Evolutionary conservation across 2,329 filamentous ascomycete species (phyloP).

Genomic region (Xenosphaeropsis pyriputrescens): DNA sequence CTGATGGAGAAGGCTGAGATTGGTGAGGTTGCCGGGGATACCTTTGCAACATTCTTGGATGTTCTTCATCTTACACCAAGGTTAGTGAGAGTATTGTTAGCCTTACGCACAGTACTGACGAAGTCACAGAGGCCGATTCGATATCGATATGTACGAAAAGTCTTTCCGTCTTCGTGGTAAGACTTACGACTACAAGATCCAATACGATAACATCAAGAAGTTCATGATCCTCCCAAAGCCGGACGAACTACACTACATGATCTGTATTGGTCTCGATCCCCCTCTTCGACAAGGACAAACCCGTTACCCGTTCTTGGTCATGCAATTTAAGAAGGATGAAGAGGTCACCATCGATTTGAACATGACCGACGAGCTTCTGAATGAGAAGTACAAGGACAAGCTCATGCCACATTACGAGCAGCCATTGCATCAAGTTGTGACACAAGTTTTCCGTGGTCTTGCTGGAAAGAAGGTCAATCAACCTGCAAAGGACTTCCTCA

Average conservation of each 20-base stretch:
- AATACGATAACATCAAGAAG: constrained; percentile 95
- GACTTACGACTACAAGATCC: constrained; percentile 99
- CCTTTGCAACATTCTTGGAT: constrained; percentile 92
- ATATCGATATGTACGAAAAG: constrained; percentile 98
- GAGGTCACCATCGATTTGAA: constrained; percentile 95
- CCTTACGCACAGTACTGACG: constrained; percentile 7
- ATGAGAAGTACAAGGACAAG: constrained; percentile 80
- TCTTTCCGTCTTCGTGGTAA: constrained; percentile 96
- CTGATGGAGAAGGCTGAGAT: constrained; percentile 98
- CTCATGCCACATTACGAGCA: constrained; percentile 83
- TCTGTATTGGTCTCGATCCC: constrained; percentile 87
- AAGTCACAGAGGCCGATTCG: constrained; percentile 74
- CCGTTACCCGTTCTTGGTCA: constrained; percentile 93
- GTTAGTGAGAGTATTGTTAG: constrained; percentile 26
- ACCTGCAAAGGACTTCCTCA: constrained; percentile 87
- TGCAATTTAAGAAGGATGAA: constrained; percentile 97
- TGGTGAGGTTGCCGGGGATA: constrained; percentile 96
- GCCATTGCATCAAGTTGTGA: constrained; percentile 83
- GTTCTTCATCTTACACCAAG: constrained; percentile 92
- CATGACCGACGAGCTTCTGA: constrained; percentile 78
- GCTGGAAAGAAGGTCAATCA: constrained; percentile 91
- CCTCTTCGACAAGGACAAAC: constrained; percentile 95
- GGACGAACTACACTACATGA: constrained; percentile 92
- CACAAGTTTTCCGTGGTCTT: constrained; percentile 87
- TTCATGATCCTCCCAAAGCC: constrained; percentile 98